Evolutionary conservation across 176 grass and related monocot genomes (phyloP), one percentile per base, ranked within the genome.

Genomic region (Secale cereale): DNA sequence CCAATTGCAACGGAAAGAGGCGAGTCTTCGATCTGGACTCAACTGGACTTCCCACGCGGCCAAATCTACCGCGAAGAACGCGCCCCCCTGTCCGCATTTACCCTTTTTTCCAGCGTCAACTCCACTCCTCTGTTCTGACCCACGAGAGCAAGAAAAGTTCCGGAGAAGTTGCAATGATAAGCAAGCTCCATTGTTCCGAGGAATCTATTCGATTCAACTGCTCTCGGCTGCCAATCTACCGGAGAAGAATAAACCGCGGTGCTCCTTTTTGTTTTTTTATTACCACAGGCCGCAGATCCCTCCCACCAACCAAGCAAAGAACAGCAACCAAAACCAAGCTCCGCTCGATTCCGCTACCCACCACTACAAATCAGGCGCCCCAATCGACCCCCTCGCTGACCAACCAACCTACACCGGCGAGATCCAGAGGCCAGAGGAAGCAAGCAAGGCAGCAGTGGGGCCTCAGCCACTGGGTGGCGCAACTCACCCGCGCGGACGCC

Each of bases 401-500:
- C 31, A 4, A 52, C 82, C 70, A 3, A 28, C 52, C 31, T 3
- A 31, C 77, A 9, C 15, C 57, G 57, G 63, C 50, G 74, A 90
- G 89, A 90, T 90, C 89, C 89, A 76, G 13, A 41, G 9, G 3
- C 14, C 63, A 10, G 52, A 20, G 56, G 73, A 63, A 33, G 37
- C 52, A 75, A 75, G 43, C 72, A 75, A 52, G 8, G 16, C 26
- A 75, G 45, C 43, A 27, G 43, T 27, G 72, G 72, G 23, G 41
- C 28, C 78, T 13, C 28, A 13, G 31, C 62, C 88, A 63, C 71
- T 29, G 79, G 37, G 64, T 37, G 23, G 17, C 25, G 64, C 40
- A 14, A 63, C 83, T 89, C 76, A 97, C 94, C 94, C 45, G 95
- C 95, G 70, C 90, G 90, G 82, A 92, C 67, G 65, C 95, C 95